Conservation (phyloP, 2,329 filamentous ascomycete species). For the Aureobasidium sp. region DNA sequence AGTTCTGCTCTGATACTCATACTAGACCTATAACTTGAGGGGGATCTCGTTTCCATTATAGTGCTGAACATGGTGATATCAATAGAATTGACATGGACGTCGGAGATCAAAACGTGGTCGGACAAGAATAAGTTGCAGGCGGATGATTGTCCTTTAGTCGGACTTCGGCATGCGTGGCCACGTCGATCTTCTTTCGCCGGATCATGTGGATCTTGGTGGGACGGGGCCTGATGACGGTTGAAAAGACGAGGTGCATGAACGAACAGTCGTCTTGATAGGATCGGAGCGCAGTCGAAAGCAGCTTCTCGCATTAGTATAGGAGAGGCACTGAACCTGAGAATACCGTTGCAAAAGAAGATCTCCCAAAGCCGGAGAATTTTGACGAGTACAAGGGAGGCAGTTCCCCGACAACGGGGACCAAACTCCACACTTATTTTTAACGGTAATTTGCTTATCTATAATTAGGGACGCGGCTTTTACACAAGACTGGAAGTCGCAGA, state of each 20-base stretch:
- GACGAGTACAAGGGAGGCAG: neutral
- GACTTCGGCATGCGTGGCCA: neutral
- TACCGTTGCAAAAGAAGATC: slow-evolving; percentile 2
- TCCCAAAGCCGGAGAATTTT: neutral
- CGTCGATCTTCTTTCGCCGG: neutral
- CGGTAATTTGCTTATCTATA: neutral
- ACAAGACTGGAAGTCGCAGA: neutral
- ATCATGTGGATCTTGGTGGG: neutral
- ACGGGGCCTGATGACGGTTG: neutral
- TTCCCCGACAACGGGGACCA: neutral
- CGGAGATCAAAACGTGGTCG: neutral
- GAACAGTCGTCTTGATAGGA: neutral
- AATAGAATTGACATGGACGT: neutral
- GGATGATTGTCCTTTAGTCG: neutral
- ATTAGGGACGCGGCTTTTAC: neutral
- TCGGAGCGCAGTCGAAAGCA: neutral
- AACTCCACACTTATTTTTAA: slow-evolving; percentile 8
- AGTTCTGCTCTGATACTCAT: neutral
- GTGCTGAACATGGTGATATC: neutral
- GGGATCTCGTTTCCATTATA: neutral
- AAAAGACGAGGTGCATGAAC: neutral
- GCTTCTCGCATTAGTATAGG: neutral
- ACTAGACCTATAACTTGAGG: neutral
- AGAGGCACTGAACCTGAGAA: neutral
- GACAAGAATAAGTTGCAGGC: neutral